Base-by-base conservation (phyloP, 192 early-diverging fungal species). In the Backusella australiensis region DNA sequence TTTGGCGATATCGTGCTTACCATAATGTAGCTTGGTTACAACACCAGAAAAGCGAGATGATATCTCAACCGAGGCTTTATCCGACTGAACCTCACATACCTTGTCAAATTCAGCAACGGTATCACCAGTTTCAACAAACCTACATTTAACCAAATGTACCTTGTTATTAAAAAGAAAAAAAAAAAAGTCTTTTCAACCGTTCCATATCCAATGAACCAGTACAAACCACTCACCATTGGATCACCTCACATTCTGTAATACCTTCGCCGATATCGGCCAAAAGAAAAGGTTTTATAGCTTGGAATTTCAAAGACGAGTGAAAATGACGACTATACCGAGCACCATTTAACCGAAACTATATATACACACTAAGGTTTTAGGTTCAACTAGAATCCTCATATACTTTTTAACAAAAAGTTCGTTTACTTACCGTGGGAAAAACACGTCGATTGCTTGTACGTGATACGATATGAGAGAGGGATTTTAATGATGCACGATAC, bases 1-100 rank as follows among this genome's bases (percentile, higher is more conserved):
- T 78, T 86, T 90, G 21, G 98, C 98, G 85, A 99, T 94, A 42
- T 95, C 95, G 73, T 94, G 94, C 29, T 90, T 88, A 42, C 89
- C 85, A 82, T 97, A 93, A 81, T 97, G 82, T 4, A 99, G 86
- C 74, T 94, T 91, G 19, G 78, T 85, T 56, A 99, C 86, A 17
- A 85, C 87, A 52, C 98, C 98, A 73, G 96, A 93, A 78, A 91
- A 99, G 8, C 98, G 90, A 26, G 96, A 97, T 23, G 98, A 96
- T 83, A 99, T 98, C 84, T 99, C 96, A 9, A 97, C 98, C n/a
- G 98, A 93, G 11, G 98, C 98, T 87, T 99, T 99, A 84, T 99
- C 98, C 14, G 95, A 96, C 72, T 98, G 97, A 34, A 99, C 97
- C 77, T 99, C 98, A 78, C 96, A 97, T 46, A 99, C 92, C 81